Evolutionary conservation across 202 grass and related monocot genomes (phyloP).

Genomic region (Brachypodium distachyon): DNA sequence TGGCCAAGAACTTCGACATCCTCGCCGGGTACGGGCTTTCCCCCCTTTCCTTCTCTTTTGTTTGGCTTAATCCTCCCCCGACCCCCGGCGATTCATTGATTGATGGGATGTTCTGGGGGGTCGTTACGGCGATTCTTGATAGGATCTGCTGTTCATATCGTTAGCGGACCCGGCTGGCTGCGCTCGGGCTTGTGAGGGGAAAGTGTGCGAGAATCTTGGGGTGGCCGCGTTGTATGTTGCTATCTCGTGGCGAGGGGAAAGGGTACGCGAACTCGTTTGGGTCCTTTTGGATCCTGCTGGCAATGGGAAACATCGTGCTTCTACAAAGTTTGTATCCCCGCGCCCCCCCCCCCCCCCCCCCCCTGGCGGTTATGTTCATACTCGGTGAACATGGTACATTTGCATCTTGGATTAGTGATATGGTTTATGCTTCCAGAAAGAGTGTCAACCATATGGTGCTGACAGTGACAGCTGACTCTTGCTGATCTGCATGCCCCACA

Average conservation of each 20-base stretch:
- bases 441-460: background rate
- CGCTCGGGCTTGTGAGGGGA: background rate
- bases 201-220: slow-evolving; percentile 8
- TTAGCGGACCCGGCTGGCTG: background rate
- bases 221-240: background rate
- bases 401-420: background rate
- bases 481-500: background rate
- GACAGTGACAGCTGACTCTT: background rate
- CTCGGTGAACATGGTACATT: background rate
- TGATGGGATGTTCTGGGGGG: background rate
- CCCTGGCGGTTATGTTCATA: background rate
- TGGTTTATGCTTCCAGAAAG: background rate
- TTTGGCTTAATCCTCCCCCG: background rate
- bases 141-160: background rate
- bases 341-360: no score
- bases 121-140: background rate
- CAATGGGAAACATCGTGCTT: background rate
- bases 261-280: background rate
- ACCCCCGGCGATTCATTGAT: background rate
- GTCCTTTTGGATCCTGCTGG: background rate
- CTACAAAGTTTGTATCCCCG: background rate
- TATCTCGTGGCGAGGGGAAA: background rate
- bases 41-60: background rate
- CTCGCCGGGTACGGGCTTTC: slow-evolving; percentile 55
- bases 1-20: slow-evolving; percentile 73